Conservation (phyloP, 2,329 filamentous ascomycete genomes). For the Aphanoascus verrucosus region DNA sequence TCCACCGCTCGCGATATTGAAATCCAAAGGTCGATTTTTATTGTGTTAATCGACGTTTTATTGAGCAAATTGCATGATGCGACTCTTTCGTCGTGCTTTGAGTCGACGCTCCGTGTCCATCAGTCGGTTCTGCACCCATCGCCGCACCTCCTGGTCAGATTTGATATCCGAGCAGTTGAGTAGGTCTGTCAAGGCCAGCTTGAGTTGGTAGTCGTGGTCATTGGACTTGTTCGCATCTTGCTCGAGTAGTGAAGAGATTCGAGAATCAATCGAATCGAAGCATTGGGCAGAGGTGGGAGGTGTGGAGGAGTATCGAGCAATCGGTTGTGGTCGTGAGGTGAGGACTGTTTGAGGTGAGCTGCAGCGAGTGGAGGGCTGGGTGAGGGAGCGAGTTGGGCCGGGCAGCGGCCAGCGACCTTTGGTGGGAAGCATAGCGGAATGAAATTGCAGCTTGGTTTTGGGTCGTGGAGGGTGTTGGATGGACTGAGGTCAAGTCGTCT, state of each 20-base stretch:
- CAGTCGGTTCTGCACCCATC: constrained; percentile 19
- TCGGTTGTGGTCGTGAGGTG: constrained; percentile 2
- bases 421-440: constrained; percentile 8
- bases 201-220: constrained; percentile 17
- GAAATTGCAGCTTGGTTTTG: not conserved
- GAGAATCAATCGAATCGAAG: constrained; percentile 2
- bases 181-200: constrained; percentile 17
- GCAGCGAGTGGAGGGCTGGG: constrained; percentile 13
- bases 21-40: not conserved
- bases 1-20: not conserved
- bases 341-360: constrained; percentile 6
- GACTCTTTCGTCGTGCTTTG: constrained; percentile 16
- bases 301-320: constrained; percentile 13
- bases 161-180: constrained; percentile 17
- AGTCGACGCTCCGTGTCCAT: constrained; percentile 18
- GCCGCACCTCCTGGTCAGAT: constrained; percentile 15
- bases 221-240: constrained; percentile 13
- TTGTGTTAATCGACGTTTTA: not conserved
- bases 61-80: constrained; percentile 8
- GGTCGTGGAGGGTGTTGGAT: not conserved
- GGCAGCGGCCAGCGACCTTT: constrained; percentile 10
- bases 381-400: constrained; percentile 11
- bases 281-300: constrained; percentile 12
- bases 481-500: not conserved
- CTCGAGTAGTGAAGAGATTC: constrained; percentile 6